Evolutionary conservation across 1,284 basidiomycete species (phyloP), one percentile per base, ranked within the genome.

Genomic region (Takashimella koratensis): DNA sequence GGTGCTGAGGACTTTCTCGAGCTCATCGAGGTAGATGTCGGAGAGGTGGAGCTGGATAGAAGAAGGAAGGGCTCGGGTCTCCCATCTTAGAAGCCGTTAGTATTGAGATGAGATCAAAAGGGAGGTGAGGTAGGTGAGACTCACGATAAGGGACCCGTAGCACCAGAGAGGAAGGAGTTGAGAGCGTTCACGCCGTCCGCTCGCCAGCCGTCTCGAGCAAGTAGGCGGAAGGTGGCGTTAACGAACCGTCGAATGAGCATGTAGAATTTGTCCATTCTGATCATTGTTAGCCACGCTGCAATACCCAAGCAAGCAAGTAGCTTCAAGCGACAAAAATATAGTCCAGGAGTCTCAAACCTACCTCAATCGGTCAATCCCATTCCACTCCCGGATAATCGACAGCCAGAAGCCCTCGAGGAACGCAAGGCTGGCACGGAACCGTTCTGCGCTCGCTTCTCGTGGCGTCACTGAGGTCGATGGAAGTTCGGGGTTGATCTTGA

Each of bases 231-330:
- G 0, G 87, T 84, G 0, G 87, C 88, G 63, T 91, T 88, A 44
- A 91, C 80, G 67, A 93, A 97, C 55, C 88, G 81, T 49, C 95
- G 82, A 57, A 98, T 85, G 48, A 98, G 86, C 83, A 98, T 85
- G 71, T 95, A 94, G 74, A 90, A 98, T 74, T 98, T 98, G 82
- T 98, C 93, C 72, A 96, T 86, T 63, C 92, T 94, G 69, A 8
- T n/a, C 24, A 52, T 48, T 5, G 40, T 61, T 44, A 60, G 54
- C 51, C 13, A 13, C 21, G 39, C 16, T 19, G 23, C 41, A 4
- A 23, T 5, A 40, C 4, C n/a, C 11, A 48, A 48, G 11, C 21
- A 11, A 36, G 26, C 47, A 53, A 11, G 8, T 36, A 21, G 5
- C 5, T 4, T 12, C 16, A 5, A 16, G 30, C 47, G 24, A 55